Conservation (phyloP, 148 eudicot species). For the Linanthus parryae region DNA sequence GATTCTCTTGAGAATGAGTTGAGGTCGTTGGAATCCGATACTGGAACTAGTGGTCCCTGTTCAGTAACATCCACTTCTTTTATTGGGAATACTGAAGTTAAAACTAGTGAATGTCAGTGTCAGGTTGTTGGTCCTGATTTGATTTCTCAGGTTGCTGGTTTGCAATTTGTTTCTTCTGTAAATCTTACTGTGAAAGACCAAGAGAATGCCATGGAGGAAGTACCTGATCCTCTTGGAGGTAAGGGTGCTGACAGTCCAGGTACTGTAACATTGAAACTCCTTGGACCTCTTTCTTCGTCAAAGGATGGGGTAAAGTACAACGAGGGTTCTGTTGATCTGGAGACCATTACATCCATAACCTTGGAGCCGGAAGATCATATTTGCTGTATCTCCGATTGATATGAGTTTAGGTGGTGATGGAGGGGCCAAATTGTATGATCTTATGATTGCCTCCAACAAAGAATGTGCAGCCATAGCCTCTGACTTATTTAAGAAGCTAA, state of each 20-base stretch:
- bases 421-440: conserved; percentile 23
- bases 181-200: too few species aligned
- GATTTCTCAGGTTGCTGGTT: conserved; percentile 31
- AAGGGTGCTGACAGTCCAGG: conserved; percentile 46
- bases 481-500: conserved; percentile 42
- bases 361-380: conserved; percentile 13
- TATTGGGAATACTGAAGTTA: conserved; percentile 20
- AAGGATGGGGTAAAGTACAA: conserved; percentile 12
- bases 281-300: conserved; percentile 22
- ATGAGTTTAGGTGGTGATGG: conserved; percentile 6
- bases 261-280: conserved; percentile 61
- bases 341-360: conserved; percentile 7
- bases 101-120: conserved; percentile 30
- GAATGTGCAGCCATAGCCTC: conserved; percentile 47
- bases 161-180: conserved; percentile 36
- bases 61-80: conserved; percentile 34
- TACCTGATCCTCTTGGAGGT: conserved; percentile 14
- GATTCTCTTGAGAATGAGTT: conserved; percentile 81
- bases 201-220: conserved; percentile 31
- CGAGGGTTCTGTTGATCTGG: conserved; percentile 10
- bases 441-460: conserved; percentile 51
- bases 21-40: conserved; percentile 32
- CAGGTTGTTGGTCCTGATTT: conserved; percentile 15
- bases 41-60: conserved; percentile 16
- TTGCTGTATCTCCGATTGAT: conserved; percentile 13